Evolutionary conservation across 345 rosid genomes (phyloP), one percentile per base, ranked within the genome.

Genomic region (Arabis hirsuta): DNA sequence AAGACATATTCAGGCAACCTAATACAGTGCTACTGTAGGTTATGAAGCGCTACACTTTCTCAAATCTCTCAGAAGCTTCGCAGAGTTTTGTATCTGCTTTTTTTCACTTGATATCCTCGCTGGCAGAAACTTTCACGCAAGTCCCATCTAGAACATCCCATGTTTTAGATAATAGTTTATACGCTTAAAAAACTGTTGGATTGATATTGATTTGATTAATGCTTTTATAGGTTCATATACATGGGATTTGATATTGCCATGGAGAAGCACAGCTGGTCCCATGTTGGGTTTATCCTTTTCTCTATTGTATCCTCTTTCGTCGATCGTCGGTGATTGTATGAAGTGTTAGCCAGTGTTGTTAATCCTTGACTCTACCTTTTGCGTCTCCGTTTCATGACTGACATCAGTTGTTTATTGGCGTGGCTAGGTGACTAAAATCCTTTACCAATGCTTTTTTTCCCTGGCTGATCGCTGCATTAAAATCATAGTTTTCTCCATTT

Each of bases 171-270:
- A 48, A 47, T 24, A 57, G 9, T 47, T 70, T 53, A 14, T 43
- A 14, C 10, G 19, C 45, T 47, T 12, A 13, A 20, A 60, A 31
- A 7, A 10, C 51, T 16, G 26, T 29, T 51, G 43, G 67, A 41
- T 51, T 69, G 47, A 61, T 61, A 39, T 61, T 51, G 54, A 29
- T 61, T 59, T 71, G 53, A 22, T 42, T 41, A 11, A 48, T 70
- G 51, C 53, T 42, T 63, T 60, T 80, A 14, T 90, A 93, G 98
- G 79, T 93, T 93, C 70, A 95, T 95, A 45, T 95, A 91, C 86
- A 91, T 95, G 99, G 99, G 99, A 10, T 95, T 95, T 78, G 97
- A 89, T 81, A 95, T 95, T 76, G 96, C 96, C 57, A 91, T 95
- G 91, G 99, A 91, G 76, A 86, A 86, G 80, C 97, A 94, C 72